Evolutionary conservation across 2,329 filamentous ascomycete genomes (phyloP), one percentile per base, ranked within the genome.

Genomic region (Orbilia quercus): DNA sequence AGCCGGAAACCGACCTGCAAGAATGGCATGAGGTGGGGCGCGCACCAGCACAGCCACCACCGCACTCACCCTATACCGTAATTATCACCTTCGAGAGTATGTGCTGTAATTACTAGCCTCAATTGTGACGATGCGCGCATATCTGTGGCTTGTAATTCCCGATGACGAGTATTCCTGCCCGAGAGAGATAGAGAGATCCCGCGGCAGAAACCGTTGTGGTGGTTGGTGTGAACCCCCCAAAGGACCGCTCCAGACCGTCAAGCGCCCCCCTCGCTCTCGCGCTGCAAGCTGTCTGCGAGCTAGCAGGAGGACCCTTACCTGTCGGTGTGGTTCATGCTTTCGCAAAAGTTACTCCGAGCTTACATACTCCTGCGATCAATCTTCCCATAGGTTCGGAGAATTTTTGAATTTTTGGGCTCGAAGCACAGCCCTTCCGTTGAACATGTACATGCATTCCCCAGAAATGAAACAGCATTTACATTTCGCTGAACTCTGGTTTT

Each of bases 81-180:
- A 59, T 72, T 59, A 40, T 57, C 48, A 28, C 23, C 28, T 31
- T 31, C n/a, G n/a, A n/a, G n/a, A 31, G 28, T 31, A 4, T 31
- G 50, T 72, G n/a, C n/a, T n/a, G n/a, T n/a, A n/a, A n/a, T n/a
- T n/a, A 72, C 58, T 73, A 73, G 69, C 69, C 69, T 73, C 69
- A 73, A 2, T 73, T 66, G 54, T 62, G 69, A 40, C 50, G 59
- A 66, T 50, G 34, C 28, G 60, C 60, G 60, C 69, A 73, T 73
- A 44, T 22, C 36, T 65, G 69, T 73, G 69, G 69, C 69, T 73
- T 64, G 53, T 59, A 63, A 38, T 22, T 18, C 48, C 45, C 44
- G 9, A 44, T 44, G 59, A 64, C 44, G 58, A 62, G 59, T 47
- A 72, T 64, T 47, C 55, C 47, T 64, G 55, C 23, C 51, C 34